These are phyloP conservation scores for Curvularia eragrostidis DNA, from an alignment of 2,329 filamentous ascomycete species.

Conservation along the genomic window DNA sequence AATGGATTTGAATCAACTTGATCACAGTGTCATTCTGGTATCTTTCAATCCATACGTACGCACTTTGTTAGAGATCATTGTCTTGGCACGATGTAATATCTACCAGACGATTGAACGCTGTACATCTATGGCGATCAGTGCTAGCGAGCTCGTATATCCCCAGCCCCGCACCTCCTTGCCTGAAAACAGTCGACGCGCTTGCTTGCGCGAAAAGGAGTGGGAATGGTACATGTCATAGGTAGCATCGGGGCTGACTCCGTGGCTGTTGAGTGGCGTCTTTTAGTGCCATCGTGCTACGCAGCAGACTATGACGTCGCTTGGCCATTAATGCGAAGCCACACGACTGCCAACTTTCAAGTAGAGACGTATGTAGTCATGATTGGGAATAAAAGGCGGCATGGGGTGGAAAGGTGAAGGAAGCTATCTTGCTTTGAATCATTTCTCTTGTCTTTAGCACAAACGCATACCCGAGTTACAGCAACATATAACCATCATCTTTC, in stretches of 20 bases:
- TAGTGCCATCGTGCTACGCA: conserved; percentile 4
- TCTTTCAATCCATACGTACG: neutral
- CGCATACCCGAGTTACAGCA: neutral
- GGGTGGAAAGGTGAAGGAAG: no score
- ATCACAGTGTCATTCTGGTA: neutral
- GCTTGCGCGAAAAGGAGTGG: neutral
- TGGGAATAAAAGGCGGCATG: conserved; percentile 4
- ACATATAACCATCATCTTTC: neutral
- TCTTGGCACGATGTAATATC: neutral
- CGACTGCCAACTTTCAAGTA: conserved; percentile 15
- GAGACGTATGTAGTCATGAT: neutral
- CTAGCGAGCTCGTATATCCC: neutral
- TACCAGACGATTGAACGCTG: neutral
- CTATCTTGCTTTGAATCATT: neutral
- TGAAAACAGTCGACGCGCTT: neutral
- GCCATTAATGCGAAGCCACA: conserved; percentile 1
- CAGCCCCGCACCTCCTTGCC: neutral
- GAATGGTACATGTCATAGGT: neutral
- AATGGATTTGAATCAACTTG: neutral
- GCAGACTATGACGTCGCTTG: conserved; percentile 14
- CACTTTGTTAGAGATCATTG: neutral
- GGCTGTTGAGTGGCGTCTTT: conserved; percentile 1
- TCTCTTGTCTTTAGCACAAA: neutral
- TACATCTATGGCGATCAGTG: no score
- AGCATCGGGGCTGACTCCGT: conserved; percentile 5